Conservation (phyloP, 2,329 filamentous ascomycete species). For the Aspergillus glaucus region DNA sequence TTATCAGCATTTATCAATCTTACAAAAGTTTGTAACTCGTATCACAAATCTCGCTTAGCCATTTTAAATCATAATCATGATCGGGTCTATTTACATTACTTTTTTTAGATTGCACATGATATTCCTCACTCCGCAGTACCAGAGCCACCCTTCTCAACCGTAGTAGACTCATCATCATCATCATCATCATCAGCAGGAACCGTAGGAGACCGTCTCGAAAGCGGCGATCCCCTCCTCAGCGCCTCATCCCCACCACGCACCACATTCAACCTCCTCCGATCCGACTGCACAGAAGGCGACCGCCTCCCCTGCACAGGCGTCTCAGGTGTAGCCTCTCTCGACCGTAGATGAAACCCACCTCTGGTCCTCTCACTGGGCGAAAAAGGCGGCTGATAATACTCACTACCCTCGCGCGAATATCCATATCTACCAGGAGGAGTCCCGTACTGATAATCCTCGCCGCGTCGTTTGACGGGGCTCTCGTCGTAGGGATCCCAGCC, state of each 20-base stretch:
- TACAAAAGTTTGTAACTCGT: too few species aligned
- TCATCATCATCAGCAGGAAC: slow-evolving; percentile 18
- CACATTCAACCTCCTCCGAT: slow-evolving; percentile 13
- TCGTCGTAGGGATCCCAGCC: slow-evolving; percentile 70
- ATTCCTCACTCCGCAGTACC: not conserved
- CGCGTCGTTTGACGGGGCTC: slow-evolving; percentile 59
- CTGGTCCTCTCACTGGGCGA: slow-evolving; percentile 21
- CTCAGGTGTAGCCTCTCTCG: slow-evolving; percentile 28
- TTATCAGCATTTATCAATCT: not conserved
- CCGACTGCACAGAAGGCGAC: slow-evolving; percentile 17
- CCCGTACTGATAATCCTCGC: slow-evolving; percentile 58
- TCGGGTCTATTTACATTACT: slow-evolving; percentile 9
- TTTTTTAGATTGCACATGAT: slow-evolving; percentile 1
- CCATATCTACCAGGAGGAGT: slow-evolving; percentile 14
- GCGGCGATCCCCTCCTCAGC: slow-evolving; percentile 26
- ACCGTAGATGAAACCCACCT: slow-evolving; percentile 24
- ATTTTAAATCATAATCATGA: not conserved
- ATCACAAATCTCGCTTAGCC: not conserved
- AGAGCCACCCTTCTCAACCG: slow-evolving; percentile 1
- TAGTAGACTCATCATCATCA: slow-evolving; percentile 9
- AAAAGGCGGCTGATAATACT: slow-evolving; percentile 21
- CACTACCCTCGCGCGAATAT: slow-evolving; percentile 18
- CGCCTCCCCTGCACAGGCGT: slow-evolving; percentile 16
- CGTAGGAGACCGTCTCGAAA: slow-evolving; percentile 25
- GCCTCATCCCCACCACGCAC: slow-evolving; percentile 15